These are phyloP conservation scores for Aspergillus aculeatus DNA, from an alignment of 2,329 filamentous ascomycete species.

Conservation along the genomic window DNA sequence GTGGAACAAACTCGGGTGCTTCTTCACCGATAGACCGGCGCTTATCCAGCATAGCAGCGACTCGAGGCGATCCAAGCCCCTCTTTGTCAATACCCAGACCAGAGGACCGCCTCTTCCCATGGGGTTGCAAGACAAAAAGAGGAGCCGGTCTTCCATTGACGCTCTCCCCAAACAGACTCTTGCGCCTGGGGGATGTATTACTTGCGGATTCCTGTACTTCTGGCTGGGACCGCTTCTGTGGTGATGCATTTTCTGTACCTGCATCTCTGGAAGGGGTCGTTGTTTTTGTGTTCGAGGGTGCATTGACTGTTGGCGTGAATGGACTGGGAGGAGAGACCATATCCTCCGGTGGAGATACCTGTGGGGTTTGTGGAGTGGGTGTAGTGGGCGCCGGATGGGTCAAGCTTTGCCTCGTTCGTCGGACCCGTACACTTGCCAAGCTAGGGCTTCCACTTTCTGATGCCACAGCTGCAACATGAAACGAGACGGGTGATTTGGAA, in stretches of 20 bases:
- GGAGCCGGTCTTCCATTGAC: slow-evolving; percentile 61
- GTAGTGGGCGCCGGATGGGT: slow-evolving; percentile 45
- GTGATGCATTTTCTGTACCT: slow-evolving; percentile 48
- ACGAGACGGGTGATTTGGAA: slow-evolving; percentile 25
- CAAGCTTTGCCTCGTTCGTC: slow-evolving; percentile 49
- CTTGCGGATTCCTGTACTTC: slow-evolving; percentile 41
- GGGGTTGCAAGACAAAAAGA: slow-evolving; percentile 62
- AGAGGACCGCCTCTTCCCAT: slow-evolving; percentile 56
- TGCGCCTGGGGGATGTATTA: slow-evolving; percentile 34
- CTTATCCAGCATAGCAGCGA: slow-evolving; percentile 69
- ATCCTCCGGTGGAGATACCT: slow-evolving; percentile 43
- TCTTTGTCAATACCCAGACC: slow-evolving; percentile 68
- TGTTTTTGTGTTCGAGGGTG: slow-evolving; percentile 51
- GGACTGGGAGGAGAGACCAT: slow-evolving; percentile 40
- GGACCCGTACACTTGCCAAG: slow-evolving; percentile 52
- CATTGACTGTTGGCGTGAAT: slow-evolving; percentile 46
- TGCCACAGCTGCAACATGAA: slow-evolving; percentile 41
- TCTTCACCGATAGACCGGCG: slow-evolving; percentile 70
- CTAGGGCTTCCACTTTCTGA: slow-evolving; percentile 57
- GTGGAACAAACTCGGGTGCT: slow-evolving; percentile 61
- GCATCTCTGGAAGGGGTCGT: slow-evolving; percentile 51
- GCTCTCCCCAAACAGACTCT: slow-evolving; percentile 56
- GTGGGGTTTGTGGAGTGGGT: slow-evolving; percentile 39
- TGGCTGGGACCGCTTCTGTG: slow-evolving; percentile 48
- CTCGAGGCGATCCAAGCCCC: slow-evolving; percentile 72